Percentiles rank a stretch among this genome's conserved stretches.
Evolutionary conservation across 192 early-diverging fungal genomes (phyloP).

Genomic region (Linnemannia zychae): DNA sequence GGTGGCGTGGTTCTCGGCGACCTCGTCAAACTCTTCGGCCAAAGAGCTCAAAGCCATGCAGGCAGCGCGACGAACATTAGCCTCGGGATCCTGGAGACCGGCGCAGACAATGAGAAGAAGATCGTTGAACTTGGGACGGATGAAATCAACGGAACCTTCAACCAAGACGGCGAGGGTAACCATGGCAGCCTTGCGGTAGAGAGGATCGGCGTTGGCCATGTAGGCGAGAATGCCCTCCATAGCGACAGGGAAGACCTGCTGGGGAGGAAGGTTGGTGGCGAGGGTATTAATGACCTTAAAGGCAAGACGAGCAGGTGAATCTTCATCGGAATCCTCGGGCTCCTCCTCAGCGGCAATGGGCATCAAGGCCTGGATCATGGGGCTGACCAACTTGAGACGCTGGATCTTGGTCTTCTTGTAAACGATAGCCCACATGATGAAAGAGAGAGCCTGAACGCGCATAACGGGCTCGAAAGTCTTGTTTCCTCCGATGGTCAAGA

Average conservation of each 20-base stretch:
- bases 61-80: slow-evolving; percentile 83
- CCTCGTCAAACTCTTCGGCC: slow-evolving; percentile 87
- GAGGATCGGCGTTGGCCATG: slow-evolving; percentile 82
- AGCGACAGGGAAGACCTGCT: slow-evolving; percentile 88
- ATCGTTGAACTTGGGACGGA: slow-evolving; percentile 81
- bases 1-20: slow-evolving; percentile 83
- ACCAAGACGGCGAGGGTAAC: slow-evolving; percentile 81
- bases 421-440: slow-evolving; percentile 81
- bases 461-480: slow-evolving; percentile 74
- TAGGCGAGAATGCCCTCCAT: slow-evolving; percentile 80
- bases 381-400: slow-evolving; percentile 85
- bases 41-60: slow-evolving; percentile 89
- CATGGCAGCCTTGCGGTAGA: slow-evolving; percentile 89
- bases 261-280: slow-evolving; percentile 87
- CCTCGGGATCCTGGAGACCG: slow-evolving; percentile 86
- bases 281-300: slow-evolving; percentile 82
- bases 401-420: slow-evolving; percentile 90
- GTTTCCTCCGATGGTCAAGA: slow-evolving; percentile 79
- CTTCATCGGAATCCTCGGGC: slow-evolving; percentile 85
- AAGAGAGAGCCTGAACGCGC: slow-evolving; percentile 86
- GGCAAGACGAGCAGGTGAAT: slow-evolving; percentile 78
- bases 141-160: slow-evolving; percentile 91
- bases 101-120: slow-evolving; percentile 81
- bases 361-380: slow-evolving; percentile 84
- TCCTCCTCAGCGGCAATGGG: slow-evolving; percentile 90